Evolutionary conservation across 106 monocot species (phyloP), one percentile per base, ranked within the genome.

Genomic region (Dioscorea zingiberensis): DNA sequence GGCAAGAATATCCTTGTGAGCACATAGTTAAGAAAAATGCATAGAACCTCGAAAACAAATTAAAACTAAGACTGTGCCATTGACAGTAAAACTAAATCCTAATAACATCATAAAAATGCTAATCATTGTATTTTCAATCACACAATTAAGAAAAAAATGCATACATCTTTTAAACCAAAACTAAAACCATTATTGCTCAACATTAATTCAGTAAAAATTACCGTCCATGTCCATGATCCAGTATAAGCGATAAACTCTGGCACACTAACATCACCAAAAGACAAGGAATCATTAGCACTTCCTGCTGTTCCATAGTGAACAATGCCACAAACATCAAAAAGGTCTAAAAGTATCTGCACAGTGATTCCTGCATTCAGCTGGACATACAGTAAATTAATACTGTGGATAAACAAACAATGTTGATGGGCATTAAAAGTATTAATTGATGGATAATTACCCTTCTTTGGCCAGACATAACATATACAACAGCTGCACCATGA

Each of bases 341-440:
- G 57, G 51, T 84, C 78, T 3, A 84, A 32, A 48, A 88, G 84
- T 16, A 63, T 84, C 67, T 88, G 88, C 11, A 88, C 81, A 32
- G 88, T 84, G 56, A 84, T 78, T 21, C 81, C 88, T 58, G 88
- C 88, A 70, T 88, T 88, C 77, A 88, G 68, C 88, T 88, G 66
- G 16, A 62, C 18, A 61, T 60, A 46, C 1, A 44, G 23, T 16
- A 58, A 22, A n/a, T 38, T 9, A 64, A 44, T 19, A 44, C 18
- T n/a, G n/a, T n/a, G n/a, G n/a, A n/a, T n/a, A n/a, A n/a, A n/a
- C n/a, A n/a, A 47, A 47, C 46, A 47, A 47, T 47, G 46, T 47
- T 47, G 9, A 47, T 47, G 9, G 46, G 46, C 13, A 13, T n/a
- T n/a, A n/a, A n/a, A n/a, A n/a, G n/a, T n/a, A n/a, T n/a, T n/a